Base-by-base conservation (phyloP, 306 rosid genomes). In the Ammopiptanthus mongolicus region DNA sequence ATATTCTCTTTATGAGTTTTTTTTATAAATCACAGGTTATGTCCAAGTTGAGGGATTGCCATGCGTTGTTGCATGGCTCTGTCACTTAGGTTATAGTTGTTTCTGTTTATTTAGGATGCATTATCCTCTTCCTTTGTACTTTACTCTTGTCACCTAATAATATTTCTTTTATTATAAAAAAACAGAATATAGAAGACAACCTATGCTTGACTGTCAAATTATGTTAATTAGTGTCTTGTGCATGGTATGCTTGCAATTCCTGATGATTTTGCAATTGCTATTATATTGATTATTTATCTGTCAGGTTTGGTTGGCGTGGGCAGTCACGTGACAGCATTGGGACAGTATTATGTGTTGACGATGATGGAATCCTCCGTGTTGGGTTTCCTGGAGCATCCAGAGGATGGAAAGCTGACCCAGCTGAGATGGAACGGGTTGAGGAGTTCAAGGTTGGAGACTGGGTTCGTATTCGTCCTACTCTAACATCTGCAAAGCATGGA, bases 301-400 rank as follows among this genome's bases (percentile, higher is more conserved):
- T 55, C 65, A 95, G 99, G 90, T 95, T 95, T 86, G 99, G 99
- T 76, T 95, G 99, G 99, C 99, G 97, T 62, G 98, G 96, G 76
- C 99, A 90, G 84, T 92, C 97, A 47, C 96, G 93, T 21, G 99
- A 95, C 81, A 95, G 99, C 83, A 80, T 95, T 78, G 99, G 99
- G 69, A 95, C 99, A 15, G 99, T 95, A 57, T 85, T 95, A 78
- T 95, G 99, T 31, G 97, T 95, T 64, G 99, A 95, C 23, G 99
- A 95, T 41, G 99, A 95, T 79, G 99, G 99, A 65, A 92, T 95
- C 60, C 90, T 95, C 67, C 97, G 97, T 65, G 99, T 95, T 77
- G 99, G 99, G 75, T 95, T 90, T 89, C 99, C 99, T 78, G 99
- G 99, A 79, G 99, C 99, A 65, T 95, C 99, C 41, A 95, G 99